Evolutionary conservation across 371 early-diverging fungal genomes (phyloP), one percentile per base, ranked within the genome.

Genomic region (Apophysomyces ossiformis): DNA sequence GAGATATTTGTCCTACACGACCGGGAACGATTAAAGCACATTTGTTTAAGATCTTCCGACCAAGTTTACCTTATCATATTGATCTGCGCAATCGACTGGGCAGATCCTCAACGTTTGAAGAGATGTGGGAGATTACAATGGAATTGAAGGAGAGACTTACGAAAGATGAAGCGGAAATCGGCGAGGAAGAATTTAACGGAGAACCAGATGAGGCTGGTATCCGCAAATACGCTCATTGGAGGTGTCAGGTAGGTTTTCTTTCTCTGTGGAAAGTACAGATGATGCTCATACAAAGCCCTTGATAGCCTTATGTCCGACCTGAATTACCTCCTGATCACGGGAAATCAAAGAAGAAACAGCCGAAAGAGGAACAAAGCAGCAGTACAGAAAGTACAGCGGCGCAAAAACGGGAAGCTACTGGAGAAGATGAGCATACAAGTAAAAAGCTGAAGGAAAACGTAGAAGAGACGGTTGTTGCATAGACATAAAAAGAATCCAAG

Each of bases 31-130:
- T 93, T 58, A 90, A 94, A 36, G 95, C 88, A 2, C 99, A 99
- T 73, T 69, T 99, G 69, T 99, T 99, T 80, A 97, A 97, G 72
- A 80, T 99, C n/a, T 91, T 95, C 73, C 85, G 88, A 37, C 88
- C 93, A n/a, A 89, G 88, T 64, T 77, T 96, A 59, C 83, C 85
- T 5, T 75, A 87, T n/a, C 90, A 95, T 72, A 88, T 88, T 5
- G 97, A 96, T 66, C 65, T 96, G 62, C 85, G 96, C 45, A 81
- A 86, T 13, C 77, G 81, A 56, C 82, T 98, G 13, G 94, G 87
- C 16, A 73, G 84, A 32, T 89, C 87, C 3, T 75, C 71, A 26
- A 78, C 76, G 1, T 66, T 89, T 39, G 92, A 92, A 11, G 91
- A 92, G 12, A 85, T 92, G 38, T 67, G 71, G 45, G 75, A 66